A percentile compares a stretch with the other conserved stretches of the same genome.
Evolutionary conservation across 768 basidiomycete genomes (phyloP).

Genomic region (Sistotremastrum suecicum): DNA sequence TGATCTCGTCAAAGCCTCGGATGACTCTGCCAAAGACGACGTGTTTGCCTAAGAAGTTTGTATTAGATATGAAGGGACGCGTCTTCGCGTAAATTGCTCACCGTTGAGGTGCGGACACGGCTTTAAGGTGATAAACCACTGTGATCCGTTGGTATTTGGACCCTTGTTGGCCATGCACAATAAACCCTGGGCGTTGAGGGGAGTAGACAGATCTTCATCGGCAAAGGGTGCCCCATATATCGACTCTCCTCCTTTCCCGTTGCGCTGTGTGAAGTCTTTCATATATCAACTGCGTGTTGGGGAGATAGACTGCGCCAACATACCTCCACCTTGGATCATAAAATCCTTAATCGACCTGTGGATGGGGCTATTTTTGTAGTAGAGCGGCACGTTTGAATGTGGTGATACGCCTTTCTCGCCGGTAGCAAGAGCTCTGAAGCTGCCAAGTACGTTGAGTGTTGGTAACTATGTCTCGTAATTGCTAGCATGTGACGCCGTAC

Average conservation of each 20-base stretch:
- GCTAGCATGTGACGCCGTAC: slow-evolving; percentile 23
- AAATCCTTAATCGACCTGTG: slow-evolving; percentile 70
- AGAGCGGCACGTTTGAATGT: slow-evolving; percentile 50
- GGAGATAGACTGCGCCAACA: slow-evolving; percentile 8
- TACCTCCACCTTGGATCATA: slow-evolving; percentile 74
- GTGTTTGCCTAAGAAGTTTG: slow-evolving; percentile 34
- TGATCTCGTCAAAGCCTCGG: slow-evolving; percentile 45
- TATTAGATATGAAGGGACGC: slow-evolving; percentile 16
- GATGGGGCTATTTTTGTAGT: slow-evolving; percentile 68
- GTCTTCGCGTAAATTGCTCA: slow-evolving; percentile 16
- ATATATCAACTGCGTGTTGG: not conserved
- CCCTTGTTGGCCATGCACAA: slow-evolving; percentile 88
- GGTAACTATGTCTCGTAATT: not conserved
- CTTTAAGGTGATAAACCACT: slow-evolving; percentile 78
- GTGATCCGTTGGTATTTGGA: slow-evolving; percentile 72
- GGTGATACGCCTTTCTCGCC: slow-evolving; percentile 69
- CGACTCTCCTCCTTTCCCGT: slow-evolving; percentile 70
- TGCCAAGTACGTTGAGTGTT: slow-evolving; percentile 16
- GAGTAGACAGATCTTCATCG: slow-evolving; percentile 59
- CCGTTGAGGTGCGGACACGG: slow-evolving; percentile 65
- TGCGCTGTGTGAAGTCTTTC: slow-evolving; percentile 66
- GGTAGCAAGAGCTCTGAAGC: slow-evolving; percentile 77
- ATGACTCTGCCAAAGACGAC: slow-evolving; percentile 44
- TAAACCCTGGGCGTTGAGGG: slow-evolving; percentile 55
- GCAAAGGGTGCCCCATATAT: slow-evolving; percentile 65